Percentiles rank a stretch among this genome's conserved stretches.
phyloP scores from a whole-genome alignment of 345 rosid species.

The Rhizophora apiculata region DNA sequence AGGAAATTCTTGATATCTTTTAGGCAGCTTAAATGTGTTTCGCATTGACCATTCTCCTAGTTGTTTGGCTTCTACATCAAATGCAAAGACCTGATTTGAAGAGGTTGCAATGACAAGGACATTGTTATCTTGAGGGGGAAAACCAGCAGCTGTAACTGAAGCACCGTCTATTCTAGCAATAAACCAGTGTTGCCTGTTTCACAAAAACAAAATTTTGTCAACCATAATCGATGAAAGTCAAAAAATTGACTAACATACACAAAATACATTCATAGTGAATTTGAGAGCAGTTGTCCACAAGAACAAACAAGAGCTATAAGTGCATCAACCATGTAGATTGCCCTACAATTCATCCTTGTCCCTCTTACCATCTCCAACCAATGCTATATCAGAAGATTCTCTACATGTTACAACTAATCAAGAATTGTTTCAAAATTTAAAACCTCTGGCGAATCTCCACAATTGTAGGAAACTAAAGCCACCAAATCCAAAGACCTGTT shows the following conservation, averaged over 20 bases:
- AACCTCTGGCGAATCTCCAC: background rate
- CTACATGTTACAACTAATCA: too few relatives aligned
- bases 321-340: too few relatives aligned
- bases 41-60: conserved; percentile 85
- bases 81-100: conserved; percentile 74
- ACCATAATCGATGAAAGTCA: too few relatives aligned
- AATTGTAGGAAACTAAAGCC: background rate
- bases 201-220: background rate
- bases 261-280: too few relatives aligned
- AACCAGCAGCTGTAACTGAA: conserved; percentile 87
- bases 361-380: too few relatives aligned
- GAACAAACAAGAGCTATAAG: too few relatives aligned
- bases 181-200: conserved; percentile 93
- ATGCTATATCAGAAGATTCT: too few relatives aligned
- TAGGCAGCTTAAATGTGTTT: conserved; percentile 57
- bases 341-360: too few relatives aligned
- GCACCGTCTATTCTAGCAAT: conserved; percentile 88
- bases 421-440: background rate
- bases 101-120: conserved; percentile 77
- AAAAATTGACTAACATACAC: too few relatives aligned
- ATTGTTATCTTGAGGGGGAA: conserved; percentile 66
- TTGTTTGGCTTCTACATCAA: conserved; percentile 88
- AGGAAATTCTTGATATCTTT: conserved; percentile 88
- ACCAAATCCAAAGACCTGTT: too few relatives aligned
- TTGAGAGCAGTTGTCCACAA: too few relatives aligned